A percentile compares a stretch with the other conserved stretches of the same genome.
These are phyloP conservation scores for Candida buenavistaensis DNA, from an alignment of 1,139 yeast genomes.

Conservation along the genomic window DNA sequence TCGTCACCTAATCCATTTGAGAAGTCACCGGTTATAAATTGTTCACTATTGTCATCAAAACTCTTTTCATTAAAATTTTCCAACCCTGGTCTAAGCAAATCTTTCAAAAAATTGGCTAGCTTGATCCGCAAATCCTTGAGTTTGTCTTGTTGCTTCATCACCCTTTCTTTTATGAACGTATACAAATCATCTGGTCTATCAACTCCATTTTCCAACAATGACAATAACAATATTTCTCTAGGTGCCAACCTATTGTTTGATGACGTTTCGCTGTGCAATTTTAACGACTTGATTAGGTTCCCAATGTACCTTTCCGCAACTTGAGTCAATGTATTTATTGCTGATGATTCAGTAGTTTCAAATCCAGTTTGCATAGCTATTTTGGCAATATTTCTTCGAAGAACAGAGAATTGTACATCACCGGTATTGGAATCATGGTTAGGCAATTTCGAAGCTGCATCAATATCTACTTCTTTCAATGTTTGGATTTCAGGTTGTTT, in stretches of 20 bases:
- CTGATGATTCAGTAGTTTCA: slow-evolving; percentile 77
- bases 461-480: slow-evolving; percentile 70
- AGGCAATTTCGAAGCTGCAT: slow-evolving; percentile 72
- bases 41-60: slow-evolving; percentile 89
- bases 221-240: slow-evolving; percentile 54
- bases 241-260: slow-evolving; percentile 48
- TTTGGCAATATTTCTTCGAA: slow-evolving; percentile 72
- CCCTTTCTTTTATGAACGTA: slow-evolving; percentile 71
- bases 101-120: slow-evolving; percentile 73
- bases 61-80: slow-evolving; percentile 73
- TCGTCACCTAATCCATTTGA: slow-evolving; percentile 92
- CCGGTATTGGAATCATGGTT: slow-evolving; percentile 60
- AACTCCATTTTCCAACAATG: slow-evolving; percentile 83
- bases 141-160: slow-evolving; percentile 67
- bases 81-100: slow-evolving; percentile 79
- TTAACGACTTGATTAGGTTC: slow-evolving; percentile 71
- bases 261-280: slow-evolving; percentile 65
- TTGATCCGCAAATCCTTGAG: slow-evolving; percentile 67
- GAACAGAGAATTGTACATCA: slow-evolving; percentile 61
- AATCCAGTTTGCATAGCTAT: slow-evolving; percentile 92
- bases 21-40: slow-evolving; percentile 91
- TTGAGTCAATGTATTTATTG: slow-evolving; percentile 79
- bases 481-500: slow-evolving; percentile 66
- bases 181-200: slow-evolving; percentile 76
- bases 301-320: slow-evolving; percentile 78